Base-by-base conservation (phyloP, 495 filamentous ascomycete species). In the Neurospora sublineolata region DNA sequence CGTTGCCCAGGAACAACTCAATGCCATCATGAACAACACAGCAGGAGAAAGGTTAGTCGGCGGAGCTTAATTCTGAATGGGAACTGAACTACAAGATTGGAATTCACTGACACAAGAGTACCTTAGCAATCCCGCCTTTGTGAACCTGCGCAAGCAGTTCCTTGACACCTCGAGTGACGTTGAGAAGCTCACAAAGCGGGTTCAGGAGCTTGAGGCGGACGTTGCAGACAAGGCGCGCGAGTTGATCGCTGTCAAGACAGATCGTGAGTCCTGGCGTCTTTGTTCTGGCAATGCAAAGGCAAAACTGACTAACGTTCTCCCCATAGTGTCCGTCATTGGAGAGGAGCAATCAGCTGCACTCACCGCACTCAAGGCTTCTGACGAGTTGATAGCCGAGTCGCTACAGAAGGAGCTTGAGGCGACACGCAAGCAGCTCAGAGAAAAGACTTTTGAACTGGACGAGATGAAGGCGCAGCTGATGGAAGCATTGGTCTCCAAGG, bases 401-500 rank as follows among this genome's bases (percentile, higher is more conserved):
- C 81, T 87, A 72, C 79, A 83, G 73, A 81, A 77, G 33, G 86
- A 88, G 73, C 81, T 87, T n/a, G 79, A 84, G 14, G 76, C 77
- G 3, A 83, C 84, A 58, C 82, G 84, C 72, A 80, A 72, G 69
- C 82, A 83, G 75, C 75, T 82, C 72, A 78, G 78, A 37, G 70
- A 77, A 58, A 75, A 83, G 46, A 76, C 72, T 71, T 81, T 82
- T 40, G 84, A 87, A 72, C 78, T 79, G 36, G 84, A 88, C 40
- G 77, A 79, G 52, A 83, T 86, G 76, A 84, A 83, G 79, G 80
- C 81, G 44, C 84, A 87, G 75, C 82, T 87, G 33, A 77, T 87
- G 75, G 80, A 80, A 16, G 81, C 82, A 12, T 78, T 86, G n/a
- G 77, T 88, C 37, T 81, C 82, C 67, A 87, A 87, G 76, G 85